Evolutionary conservation across 1,139 yeast species (phyloP).

Genomic region (Candida pseudocylindracea): DNA sequence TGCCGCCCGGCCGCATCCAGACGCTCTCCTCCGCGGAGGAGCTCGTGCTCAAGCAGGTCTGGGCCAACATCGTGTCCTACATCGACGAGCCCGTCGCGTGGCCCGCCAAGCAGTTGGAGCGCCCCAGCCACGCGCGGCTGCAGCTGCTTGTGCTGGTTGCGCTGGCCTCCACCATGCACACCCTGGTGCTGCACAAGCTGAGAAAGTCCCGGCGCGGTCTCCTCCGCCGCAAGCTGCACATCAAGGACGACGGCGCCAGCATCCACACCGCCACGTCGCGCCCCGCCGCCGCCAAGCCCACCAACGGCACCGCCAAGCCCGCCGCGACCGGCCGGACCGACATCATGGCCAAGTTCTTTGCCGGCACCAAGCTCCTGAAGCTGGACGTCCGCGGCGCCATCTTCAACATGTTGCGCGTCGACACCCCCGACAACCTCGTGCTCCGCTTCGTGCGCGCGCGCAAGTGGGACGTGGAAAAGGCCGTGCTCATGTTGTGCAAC

Average conservation of each 20-base stretch:
- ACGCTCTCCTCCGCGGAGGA: constrained; percentile 3
- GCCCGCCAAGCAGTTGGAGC: no score
- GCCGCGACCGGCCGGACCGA: constrained; percentile 2
- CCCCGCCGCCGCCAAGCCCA: constrained; percentile 3
- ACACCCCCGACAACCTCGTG: constrained; percentile 4
- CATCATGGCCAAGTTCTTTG: constrained; percentile 2
- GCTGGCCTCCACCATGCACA: no score
- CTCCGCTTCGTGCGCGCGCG: constrained; percentile 17
- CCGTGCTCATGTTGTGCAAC: constrained; percentile 13
- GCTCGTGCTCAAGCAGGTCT: constrained; percentile 3
- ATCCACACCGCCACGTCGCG: constrained; percentile 2
- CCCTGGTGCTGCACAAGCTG: no score
- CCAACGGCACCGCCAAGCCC: constrained; percentile 2
- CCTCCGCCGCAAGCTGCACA: constrained; percentile 2
- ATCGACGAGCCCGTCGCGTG: no score
- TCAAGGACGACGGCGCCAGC: constrained; percentile 1
- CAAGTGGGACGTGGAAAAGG: constrained; percentile 14
- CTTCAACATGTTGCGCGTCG: constrained; percentile 10
- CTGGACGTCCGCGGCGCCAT: constrained; percentile 3
- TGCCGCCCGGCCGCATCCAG: constrained; percentile 4
- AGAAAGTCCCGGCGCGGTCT: constrained; percentile 3
- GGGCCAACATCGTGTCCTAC: constrained; percentile 3
- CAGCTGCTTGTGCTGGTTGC: no score
- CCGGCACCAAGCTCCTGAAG: constrained; percentile 1
- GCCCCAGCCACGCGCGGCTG: no score